Evolutionary conservation across 129 eudicot genomes (phyloP).

Genomic region (Gnaphalium uliginosum): DNA sequence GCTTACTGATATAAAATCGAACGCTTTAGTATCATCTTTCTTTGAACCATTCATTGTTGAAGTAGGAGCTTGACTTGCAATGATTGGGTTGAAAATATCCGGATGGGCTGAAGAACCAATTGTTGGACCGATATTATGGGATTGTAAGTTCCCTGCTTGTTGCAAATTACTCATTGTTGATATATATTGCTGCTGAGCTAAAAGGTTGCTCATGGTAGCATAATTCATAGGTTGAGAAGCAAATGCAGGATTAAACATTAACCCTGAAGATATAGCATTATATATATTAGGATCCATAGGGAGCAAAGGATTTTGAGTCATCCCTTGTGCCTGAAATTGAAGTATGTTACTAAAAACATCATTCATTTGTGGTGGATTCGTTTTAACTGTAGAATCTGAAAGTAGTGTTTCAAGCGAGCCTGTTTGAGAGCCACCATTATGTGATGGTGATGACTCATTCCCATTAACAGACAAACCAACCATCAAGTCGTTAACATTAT

Average conservation of each 20-base stretch:
- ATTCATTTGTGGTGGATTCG: conserved; percentile 27
- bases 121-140: conserved; percentile 42
- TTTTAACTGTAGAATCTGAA: conserved; percentile 37
- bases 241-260: conserved; percentile 71
- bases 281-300: conserved; percentile 62
- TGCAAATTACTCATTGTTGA: conserved; percentile 81
- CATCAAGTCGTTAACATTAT: conserved; percentile 66
- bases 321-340: conserved; percentile 52
- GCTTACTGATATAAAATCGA: conserved; percentile 95
- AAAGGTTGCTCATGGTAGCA: conserved; percentile 69
- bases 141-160: conserved; percentile 63
- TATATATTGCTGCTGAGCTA: conserved; percentile 71
- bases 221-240: conserved; percentile 68
- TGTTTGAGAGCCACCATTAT: conserved; percentile 30
- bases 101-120: conserved; percentile 67
- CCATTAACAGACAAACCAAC: conserved; percentile 60
- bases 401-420: conserved; percentile 21
- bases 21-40: conserved; percentile 89
- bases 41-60: conserved; percentile 65
- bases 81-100: conserved; percentile 75
- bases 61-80: conserved; percentile 58
- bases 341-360: conserved; percentile 46
- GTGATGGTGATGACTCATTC: conserved; percentile 41
- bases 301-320: conserved; percentile 49
- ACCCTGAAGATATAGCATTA: conserved; percentile 59